phyloP scores from a whole-genome alignment of 2,329 filamentous ascomycete species.

The Clonostachys solani region DNA sequence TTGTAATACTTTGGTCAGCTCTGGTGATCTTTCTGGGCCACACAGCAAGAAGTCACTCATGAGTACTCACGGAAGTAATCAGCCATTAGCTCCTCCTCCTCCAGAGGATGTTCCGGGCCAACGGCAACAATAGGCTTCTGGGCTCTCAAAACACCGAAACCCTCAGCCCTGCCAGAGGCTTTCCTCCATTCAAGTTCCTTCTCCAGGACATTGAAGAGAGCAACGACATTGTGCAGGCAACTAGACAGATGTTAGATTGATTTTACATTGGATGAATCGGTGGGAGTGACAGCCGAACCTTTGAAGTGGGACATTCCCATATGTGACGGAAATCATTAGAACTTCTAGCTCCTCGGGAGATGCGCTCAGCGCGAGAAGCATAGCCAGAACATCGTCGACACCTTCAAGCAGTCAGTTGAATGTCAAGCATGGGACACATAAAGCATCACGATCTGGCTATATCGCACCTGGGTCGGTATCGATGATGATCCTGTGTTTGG shows the following conservation, averaged over 20 bases:
- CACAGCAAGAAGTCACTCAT: neutral
- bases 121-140: constrained; percentile 82
- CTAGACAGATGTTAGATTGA: constrained; percentile 30
- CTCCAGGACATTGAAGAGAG: constrained; percentile 87
- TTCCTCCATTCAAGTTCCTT: constrained; percentile 84
- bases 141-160: constrained; percentile 68
- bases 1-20: constrained; percentile 18
- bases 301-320: constrained; percentile 86
- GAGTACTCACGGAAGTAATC: constrained; percentile 77
- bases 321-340: constrained; percentile 81
- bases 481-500: constrained; percentile 79
- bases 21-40: neutral
- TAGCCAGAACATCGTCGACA: constrained; percentile 85
- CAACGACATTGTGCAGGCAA: constrained; percentile 83
- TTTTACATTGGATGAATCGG: neutral
- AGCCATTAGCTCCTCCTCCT: constrained; percentile 74
- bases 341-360: constrained; percentile 82
- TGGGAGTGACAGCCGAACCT: constrained; percentile 43
- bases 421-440: constrained; percentile 3
- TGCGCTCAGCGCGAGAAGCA: constrained; percentile 81
- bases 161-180: constrained; percentile 58
- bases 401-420: constrained; percentile 40
- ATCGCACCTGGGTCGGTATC: constrained; percentile 82
- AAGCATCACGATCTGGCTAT: neutral
- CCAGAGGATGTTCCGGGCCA: constrained; percentile 80